Evolutionary conservation across 257 asterid genomes (phyloP).

Genomic region (Anisodus tanguticus): DNA sequence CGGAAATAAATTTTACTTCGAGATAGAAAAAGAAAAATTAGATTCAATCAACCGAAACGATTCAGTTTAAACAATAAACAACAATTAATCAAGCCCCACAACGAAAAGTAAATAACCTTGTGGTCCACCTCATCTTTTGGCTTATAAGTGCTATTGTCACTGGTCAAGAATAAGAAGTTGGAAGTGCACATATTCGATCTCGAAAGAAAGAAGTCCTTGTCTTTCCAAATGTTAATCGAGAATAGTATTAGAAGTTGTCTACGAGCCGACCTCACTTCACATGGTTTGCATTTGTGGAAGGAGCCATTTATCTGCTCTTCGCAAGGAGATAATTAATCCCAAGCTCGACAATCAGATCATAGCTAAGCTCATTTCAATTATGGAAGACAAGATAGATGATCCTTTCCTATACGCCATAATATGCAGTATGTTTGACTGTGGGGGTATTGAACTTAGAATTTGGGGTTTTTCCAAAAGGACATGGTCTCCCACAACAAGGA

Average conservation of each 20-base stretch:
- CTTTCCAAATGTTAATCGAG: slow-evolving; percentile 71
- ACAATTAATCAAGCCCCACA: no score
- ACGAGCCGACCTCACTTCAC: slow-evolving; percentile 86
- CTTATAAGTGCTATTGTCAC: no score
- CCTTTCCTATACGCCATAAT: slow-evolving; percentile 52
- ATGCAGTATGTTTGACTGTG: slow-evolving; percentile 62
- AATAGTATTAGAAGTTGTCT: slow-evolving; percentile 78
- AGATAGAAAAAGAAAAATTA: no score
- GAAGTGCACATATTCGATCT: slow-evolving; percentile 50
- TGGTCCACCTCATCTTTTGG: no score
- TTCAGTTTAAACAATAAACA: no score
- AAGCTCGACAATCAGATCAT: slow-evolving; percentile 58
- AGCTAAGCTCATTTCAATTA: slow-evolving; percentile 53
- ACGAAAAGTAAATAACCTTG: no score
- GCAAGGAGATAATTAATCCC: slow-evolving; percentile 69
- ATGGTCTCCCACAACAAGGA: slow-evolving; percentile 99
- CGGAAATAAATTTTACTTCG: no score
- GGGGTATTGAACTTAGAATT: slow-evolving; percentile 77
- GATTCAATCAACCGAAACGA: no score
- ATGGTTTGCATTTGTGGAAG: slow-evolving; percentile 82
- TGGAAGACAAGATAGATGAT: slow-evolving; percentile 76
- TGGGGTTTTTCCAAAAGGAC: slow-evolving; percentile 89
- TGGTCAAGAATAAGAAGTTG: no score
- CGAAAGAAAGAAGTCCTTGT: slow-evolving; percentile 63
- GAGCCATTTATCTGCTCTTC: slow-evolving; percentile 79